Evolutionary conservation across 176 grass and related monocot genomes (phyloP).

Genomic region (maize (Zea mays)): DNA sequence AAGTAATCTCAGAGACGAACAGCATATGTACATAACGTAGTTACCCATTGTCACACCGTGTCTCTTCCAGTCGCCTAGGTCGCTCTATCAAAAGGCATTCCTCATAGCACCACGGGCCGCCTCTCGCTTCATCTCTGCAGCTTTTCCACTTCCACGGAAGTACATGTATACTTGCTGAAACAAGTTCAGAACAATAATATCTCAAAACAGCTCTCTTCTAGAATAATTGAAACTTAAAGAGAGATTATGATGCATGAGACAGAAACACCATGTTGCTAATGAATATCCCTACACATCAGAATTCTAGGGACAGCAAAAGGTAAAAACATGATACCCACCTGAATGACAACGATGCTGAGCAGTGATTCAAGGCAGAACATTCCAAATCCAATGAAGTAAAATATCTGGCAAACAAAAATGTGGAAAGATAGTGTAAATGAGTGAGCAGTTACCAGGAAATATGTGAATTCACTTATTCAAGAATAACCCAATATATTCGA

Average conservation of each 20-base stretch:
- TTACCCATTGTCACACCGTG: slow-evolving; percentile 27
- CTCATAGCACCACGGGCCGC: slow-evolving; percentile 65
- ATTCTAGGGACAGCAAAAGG: background rate
- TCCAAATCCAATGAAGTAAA: slow-evolving; percentile 95
- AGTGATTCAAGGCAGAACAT: slow-evolving; percentile 86
- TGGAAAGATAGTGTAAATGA: slow-evolving; percentile 21
- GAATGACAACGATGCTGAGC: slow-evolving; percentile 81
- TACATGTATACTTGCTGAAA: slow-evolving; percentile 89
- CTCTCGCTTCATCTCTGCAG: slow-evolving; percentile 67
- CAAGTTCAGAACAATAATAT: slow-evolving; percentile 22
- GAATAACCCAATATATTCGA: background rate
- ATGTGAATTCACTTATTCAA: background rate
- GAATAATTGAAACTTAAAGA: background rate
- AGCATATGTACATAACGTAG: slow-evolving; percentile 40
- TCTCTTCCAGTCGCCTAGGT: slow-evolving; percentile 39
- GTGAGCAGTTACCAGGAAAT: background rate
- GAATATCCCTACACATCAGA: background rate
- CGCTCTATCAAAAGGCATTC: slow-evolving; percentile 58
- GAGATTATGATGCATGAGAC: background rate
- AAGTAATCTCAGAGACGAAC: slow-evolving; percentile 23
- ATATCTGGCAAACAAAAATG: slow-evolving; percentile 58
- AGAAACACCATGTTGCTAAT: background rate
- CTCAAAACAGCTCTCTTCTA: background rate
- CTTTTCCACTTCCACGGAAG: slow-evolving; percentile 87
- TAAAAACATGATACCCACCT: slow-evolving; percentile 47